A percentile compares a stretch with the other conserved stretches of the same genome.
phyloP scores from a whole-genome alignment of 2,329 filamentous ascomycete species.

The Nothophaeocryptopus gaeumannii region DNA sequence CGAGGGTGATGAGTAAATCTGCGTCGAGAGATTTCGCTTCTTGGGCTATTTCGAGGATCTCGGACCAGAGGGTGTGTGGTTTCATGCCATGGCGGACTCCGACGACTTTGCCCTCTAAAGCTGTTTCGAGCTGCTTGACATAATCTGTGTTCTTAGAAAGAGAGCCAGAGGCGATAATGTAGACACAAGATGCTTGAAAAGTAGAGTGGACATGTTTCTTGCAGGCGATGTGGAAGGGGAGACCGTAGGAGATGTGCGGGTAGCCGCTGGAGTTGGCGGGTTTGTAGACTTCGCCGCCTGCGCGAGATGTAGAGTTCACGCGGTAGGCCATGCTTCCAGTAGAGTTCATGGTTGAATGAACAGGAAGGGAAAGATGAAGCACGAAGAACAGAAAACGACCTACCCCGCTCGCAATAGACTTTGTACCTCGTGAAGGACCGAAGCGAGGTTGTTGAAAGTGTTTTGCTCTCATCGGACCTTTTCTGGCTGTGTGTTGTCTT shows the following conservation, averaged over 20 bases:
- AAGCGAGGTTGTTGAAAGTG: too few relatives aligned
- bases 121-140: conserved; percentile 41
- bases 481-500: too few relatives aligned
- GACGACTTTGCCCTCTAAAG: conserved; percentile 44
- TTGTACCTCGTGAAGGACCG: too few relatives aligned
- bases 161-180: conserved; percentile 52
- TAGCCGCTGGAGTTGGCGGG: conserved; percentile 12
- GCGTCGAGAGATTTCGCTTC: conserved; percentile 40
- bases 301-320: not conserved
- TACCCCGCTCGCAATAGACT: too few relatives aligned
- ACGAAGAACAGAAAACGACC: too few relatives aligned
- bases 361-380: too few relatives aligned
- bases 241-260: conserved; percentile 48
- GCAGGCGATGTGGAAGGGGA: conserved; percentile 46
- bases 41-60: conserved; percentile 49
- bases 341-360: too few relatives aligned
- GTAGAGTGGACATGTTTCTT: conserved; percentile 46
- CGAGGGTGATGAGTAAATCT: conserved; percentile 55
- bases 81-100: conserved; percentile 52
- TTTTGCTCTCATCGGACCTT: too few relatives aligned
- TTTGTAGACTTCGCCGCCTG: conserved; percentile 10
- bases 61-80: conserved; percentile 54
- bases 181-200: conserved; percentile 47
- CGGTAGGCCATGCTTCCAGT: not conserved
- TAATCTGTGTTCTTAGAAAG: conserved; percentile 47